Base-by-base conservation (phyloP, 2,329 filamentous ascomycete genomes). In the Achaetomium macrosporum region DNA sequence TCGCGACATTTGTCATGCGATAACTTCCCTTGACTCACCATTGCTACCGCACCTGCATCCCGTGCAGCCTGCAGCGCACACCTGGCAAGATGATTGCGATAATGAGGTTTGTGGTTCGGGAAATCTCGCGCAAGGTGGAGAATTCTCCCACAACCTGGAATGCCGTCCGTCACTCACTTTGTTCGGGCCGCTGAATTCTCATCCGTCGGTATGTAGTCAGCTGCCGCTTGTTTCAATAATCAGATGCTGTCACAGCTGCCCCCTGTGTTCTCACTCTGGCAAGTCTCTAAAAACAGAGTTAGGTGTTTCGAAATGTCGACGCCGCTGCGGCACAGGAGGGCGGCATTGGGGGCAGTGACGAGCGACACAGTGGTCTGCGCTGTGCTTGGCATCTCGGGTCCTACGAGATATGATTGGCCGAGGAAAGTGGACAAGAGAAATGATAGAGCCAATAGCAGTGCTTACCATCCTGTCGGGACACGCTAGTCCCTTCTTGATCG, bases 301-400 rank as follows among this genome's bases (percentile, higher is more conserved):
- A 19, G 8, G 33, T 49, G 53, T 55, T 55, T 57, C 51, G 54
- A 57, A 55, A 41, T 51, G n/a, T 44, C 31, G 37, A 45, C 29
- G 47, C 53, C 45, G 56, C 19, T 30, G 39, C 20, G 56, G 56
- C 56, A 47, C 54, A 53, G 53, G 49, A 47, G 45, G 25, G 30
- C 20, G 7, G n/a, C 19, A 40, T 55, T 43, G 48, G 45, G 44
- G 30, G 39, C 37, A 46, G 17, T 25, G 35, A 35, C 5, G 20
- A 36, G n/a, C 37, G 16, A 19, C 17, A 33, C 16, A 19, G 16
- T 20, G 43, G 25, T 33, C 39, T 47, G 47, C 47, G 47, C 42
- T 40, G 41, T n/a, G 48, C 19, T 31, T 49, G 29, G 39, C 36
- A 15, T 40, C 6, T 15, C 25, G 20, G 19, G 15, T 29, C 41